Base-by-base conservation (phyloP, 1,284 basidiomycete species). In the Ustilago loliicola region DNA sequence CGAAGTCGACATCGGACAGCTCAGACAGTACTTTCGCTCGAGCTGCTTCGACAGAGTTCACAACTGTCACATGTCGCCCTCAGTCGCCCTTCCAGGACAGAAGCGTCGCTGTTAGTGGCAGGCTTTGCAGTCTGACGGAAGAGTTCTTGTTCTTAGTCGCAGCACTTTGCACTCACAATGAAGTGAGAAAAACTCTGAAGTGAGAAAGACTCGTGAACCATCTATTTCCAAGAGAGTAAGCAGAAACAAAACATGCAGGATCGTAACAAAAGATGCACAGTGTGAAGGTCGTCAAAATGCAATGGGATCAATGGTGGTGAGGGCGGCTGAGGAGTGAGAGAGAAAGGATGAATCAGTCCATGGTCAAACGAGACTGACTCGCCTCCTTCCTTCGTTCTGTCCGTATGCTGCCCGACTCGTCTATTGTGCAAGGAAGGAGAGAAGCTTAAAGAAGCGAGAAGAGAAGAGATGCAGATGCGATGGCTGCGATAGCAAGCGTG, bases 341-440 rank as follows among this genome's bases (percentile, higher is more conserved):
- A 21, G 23, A 29, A 52, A 52, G 42, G 25, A 56, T 52, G 59
- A 61, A 42, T 61, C 53, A 61, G 65, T 67, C 65, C 59, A 67
- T 67, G 8, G 19, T 67, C 53, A 67, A 67, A 67, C 59, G 65
- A 54, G 64, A 66, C 64, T 50, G 53, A 66, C 42, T 55, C 53
- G 42, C 50, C 48, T 52, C 58, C 50, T 59, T 54, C 29, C 29
- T 25, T 51, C 42, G 21, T 45, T 11, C n/a, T 8, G 6, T 45
- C 27, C 34, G n/a, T 25, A 27, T 19, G 11, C 36, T 32, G 51
- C 21, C 42, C n/a, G 51, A 53, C n/a, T 53, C 29, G 17, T 63
- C 62, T 45, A 52, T 48, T 9, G 25, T 52, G 55, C 48, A 57
- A 52, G 10, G 32, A n/a, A 21, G 7, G n/a, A 38, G 17, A 5